Percentiles rank a stretch among this genome's conserved stretches.
phyloP scores from a whole-genome alignment of 441 rosid species.

The Pelargonium australe region DNA sequence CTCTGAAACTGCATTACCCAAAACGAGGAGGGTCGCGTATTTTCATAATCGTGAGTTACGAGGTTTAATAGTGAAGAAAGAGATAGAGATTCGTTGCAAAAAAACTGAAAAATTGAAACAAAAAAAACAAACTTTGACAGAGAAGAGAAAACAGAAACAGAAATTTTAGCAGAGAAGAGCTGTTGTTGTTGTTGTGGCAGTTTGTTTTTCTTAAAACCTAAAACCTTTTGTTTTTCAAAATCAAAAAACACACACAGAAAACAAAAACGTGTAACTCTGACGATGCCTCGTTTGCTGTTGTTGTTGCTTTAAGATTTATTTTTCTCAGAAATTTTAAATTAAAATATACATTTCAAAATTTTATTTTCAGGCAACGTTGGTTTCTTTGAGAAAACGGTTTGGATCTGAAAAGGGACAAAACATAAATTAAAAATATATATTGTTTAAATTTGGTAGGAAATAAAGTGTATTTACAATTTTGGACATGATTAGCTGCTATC shows the following conservation, averaged over 20 bases:
- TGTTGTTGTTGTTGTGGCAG: neutral
- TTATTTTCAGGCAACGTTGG: constrained; percentile 3
- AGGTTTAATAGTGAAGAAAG: neutral
- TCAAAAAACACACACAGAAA: neutral
- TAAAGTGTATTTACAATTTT: neutral
- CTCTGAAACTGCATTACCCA: constrained; percentile 3
- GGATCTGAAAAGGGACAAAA: constrained; percentile 3
- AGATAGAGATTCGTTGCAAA: neutral
- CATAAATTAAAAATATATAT: neutral
- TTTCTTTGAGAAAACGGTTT: constrained; percentile 9
- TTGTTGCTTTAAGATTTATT: constrained; percentile 9
- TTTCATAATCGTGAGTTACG: constrained; percentile 1
- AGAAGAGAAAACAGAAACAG: constrained; percentile 5
- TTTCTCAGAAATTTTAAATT: neutral
- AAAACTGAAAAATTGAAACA: neutral
- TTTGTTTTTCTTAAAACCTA: neutral
- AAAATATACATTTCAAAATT: neutral
- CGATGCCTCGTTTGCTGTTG: constrained; percentile 4
- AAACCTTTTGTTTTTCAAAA: neutral
- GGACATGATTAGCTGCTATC: neutral
- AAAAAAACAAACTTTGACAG: neutral
- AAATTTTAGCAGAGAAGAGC: constrained; percentile 6
- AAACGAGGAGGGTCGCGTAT: neutral
- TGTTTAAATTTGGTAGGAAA: neutral
- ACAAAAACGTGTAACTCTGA: constrained; percentile 8